Percentiles rank a stretch among this genome's conserved stretches.
Evolutionary conservation across 305 asterid species (phyloP).

Genomic region (Solanum chacoense): DNA sequence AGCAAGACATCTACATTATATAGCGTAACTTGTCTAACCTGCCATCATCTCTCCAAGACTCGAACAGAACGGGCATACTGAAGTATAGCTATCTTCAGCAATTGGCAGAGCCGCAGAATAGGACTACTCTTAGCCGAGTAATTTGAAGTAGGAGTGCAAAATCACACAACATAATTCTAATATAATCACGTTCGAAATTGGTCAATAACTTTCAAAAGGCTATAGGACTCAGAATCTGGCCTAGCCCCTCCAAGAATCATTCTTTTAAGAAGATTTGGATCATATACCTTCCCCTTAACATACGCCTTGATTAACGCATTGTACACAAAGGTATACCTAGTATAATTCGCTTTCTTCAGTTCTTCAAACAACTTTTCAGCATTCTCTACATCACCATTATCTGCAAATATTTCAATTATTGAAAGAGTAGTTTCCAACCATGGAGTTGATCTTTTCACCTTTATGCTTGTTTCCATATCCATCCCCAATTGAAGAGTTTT

Average conservation of each 20-base stretch:
- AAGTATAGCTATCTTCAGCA: not conserved
- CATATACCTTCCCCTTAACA: slow-evolving; percentile 68
- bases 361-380: slow-evolving; percentile 72
- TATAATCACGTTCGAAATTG: slow-evolving; percentile 29
- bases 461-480: slow-evolving; percentile 24
- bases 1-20: not conserved
- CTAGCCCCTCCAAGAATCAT: slow-evolving; percentile 87
- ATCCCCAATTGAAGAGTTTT: slow-evolving; percentile 58
- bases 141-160: not conserved
- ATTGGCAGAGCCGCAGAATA: not conserved
- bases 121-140: not conserved
- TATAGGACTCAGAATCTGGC: slow-evolving; percentile 90
- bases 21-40: not conserved
- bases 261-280: slow-evolving; percentile 69
- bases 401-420: slow-evolving; percentile 50
- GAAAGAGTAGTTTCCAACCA: slow-evolving; percentile 72
- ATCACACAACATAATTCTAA: not conserved
- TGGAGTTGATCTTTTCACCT: slow-evolving; percentile 57
- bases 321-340: slow-evolving; percentile 77
- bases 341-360: slow-evolving; percentile 45
- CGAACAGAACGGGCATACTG: not conserved
- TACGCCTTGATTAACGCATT: slow-evolving; percentile 70
- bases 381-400: slow-evolving; percentile 51
- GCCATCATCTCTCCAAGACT: not conserved
- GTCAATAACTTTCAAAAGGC: slow-evolving; percentile 63